A percentile compares a stretch with the other conserved stretches of the same genome.
phyloP scores from a whole-genome alignment of 805 yeast genomes.

The Wickerhamiella slavikovae region DNA sequence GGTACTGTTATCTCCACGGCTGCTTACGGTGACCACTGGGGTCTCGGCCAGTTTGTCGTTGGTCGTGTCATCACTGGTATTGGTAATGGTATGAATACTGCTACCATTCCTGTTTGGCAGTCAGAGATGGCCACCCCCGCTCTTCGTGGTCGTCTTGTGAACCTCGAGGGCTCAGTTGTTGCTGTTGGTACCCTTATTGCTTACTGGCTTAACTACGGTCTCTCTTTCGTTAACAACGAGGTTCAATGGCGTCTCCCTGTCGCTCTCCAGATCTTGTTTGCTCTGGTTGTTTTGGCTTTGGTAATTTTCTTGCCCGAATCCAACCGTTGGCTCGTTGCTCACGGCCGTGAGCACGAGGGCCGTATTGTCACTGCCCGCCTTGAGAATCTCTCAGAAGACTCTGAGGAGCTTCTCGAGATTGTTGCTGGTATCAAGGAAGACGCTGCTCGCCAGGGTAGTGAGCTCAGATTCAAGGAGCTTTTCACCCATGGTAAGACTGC shows the following conservation, averaged over 20 bases:
- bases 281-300: constrained; percentile 33
- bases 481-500: constrained; percentile 12
- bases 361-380: constrained; percentile 30
- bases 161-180: constrained; percentile 50
- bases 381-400: constrained; percentile 9
- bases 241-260: constrained; percentile 63
- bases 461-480: constrained; percentile 10
- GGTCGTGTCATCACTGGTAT: constrained; percentile 57
- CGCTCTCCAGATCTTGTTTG: constrained; percentile 44
- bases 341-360: constrained; percentile 29
- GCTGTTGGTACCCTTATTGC: constrained; percentile 59
- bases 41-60: constrained; percentile 48
- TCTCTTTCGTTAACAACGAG: constrained; percentile 28
- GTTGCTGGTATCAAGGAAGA: constrained; percentile 10
- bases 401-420: constrained; percentile 6
- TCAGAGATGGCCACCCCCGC: constrained; percentile 52
- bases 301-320: constrained; percentile 58
- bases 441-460: constrained; percentile 8
- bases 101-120: constrained; percentile 72
- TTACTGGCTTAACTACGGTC: constrained; percentile 56
- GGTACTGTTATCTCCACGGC: constrained; percentile 39
- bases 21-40: constrained; percentile 24
- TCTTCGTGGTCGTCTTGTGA: constrained; percentile 46
- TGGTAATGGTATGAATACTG: constrained; percentile 58
- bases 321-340: constrained; percentile 63